Evolutionary conservation across 805 yeast species (phyloP).

Genomic region (Ogataea nonfermentans): DNA sequence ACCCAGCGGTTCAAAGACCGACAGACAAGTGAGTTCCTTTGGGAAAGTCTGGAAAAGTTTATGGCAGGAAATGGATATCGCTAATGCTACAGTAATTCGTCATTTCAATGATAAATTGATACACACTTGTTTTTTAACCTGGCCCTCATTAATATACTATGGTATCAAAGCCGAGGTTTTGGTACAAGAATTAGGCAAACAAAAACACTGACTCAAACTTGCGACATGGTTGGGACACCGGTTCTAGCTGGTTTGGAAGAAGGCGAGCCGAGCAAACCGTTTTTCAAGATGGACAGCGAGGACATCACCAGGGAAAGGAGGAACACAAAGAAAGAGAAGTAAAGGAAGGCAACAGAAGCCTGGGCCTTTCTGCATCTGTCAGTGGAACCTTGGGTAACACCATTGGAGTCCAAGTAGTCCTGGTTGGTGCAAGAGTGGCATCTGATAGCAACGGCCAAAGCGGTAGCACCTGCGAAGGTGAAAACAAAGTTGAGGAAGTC

Average conservation of each 20-base stretch:
- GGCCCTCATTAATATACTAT: conserved; percentile 4
- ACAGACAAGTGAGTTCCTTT: conserved; percentile 78
- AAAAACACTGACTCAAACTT: conserved; percentile 53
- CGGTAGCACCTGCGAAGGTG: conserved; percentile 93
- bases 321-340: conserved; percentile 77
- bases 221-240: conserved; percentile 88
- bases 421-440: conserved; percentile 80
- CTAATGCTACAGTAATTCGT: conserved; percentile 15
- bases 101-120: conserved; percentile 9
- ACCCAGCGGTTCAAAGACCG: conserved; percentile 83
- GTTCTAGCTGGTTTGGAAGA: conserved; percentile 59
- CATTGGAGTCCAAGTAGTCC: conserved; percentile 61
- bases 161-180: conserved; percentile 4
- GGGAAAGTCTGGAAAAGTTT: conserved; percentile 79
- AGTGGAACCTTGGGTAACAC: conserved; percentile 67
- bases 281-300: conserved; percentile 46
- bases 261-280: conserved; percentile 58
- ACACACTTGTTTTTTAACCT: conserved; percentile 7
- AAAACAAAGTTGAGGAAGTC: conserved; percentile 90
- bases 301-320: conserved; percentile 60
- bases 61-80: conserved; percentile 65
- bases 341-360: conserved; percentile 77
- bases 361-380: conserved; percentile 96
- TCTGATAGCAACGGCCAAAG: conserved; percentile 87
- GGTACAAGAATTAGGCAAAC: conserved; percentile 4